phyloP scores from a whole-genome alignment of 306 rosid genomes.

The Hylodesmum podocarpum region DNA sequence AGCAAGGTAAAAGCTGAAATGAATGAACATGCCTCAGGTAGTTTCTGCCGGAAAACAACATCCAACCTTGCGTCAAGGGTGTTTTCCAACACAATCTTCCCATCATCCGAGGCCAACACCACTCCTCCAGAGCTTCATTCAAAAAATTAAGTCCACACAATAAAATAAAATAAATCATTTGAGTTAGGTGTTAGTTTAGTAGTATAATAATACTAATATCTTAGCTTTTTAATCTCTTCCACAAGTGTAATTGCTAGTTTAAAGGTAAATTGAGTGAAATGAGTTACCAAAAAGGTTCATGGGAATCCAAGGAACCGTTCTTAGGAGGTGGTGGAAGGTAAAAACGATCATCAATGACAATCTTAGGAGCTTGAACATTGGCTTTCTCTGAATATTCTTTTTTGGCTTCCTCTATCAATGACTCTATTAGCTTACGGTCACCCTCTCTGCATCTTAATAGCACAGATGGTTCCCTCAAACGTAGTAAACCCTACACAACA shows the following conservation, averaged over 20 bases:
- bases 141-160: background rate
- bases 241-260: too few relatives aligned
- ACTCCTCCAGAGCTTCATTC: conserved; percentile 59
- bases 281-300: conserved; percentile 52
- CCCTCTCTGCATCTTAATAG: conserved; percentile 59
- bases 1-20: background rate
- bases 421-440: conserved; percentile 51
- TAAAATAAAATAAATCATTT: background rate
- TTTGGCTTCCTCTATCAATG: conserved; percentile 53
- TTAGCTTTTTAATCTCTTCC: too few relatives aligned
- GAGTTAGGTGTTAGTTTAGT: background rate
- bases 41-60: conserved; percentile 55
- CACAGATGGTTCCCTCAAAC: conserved; percentile 56
- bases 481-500: conserved; percentile 45
- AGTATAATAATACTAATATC: background rate
- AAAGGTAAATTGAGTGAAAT: background rate
- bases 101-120: conserved; percentile 65
- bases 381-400: conserved; percentile 51
- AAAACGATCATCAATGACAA: conserved; percentile 47
- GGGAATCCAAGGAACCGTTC: conserved; percentile 26
- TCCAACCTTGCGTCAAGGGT: conserved; percentile 63
- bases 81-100: conserved; percentile 68
- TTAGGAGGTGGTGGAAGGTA: conserved; percentile 59
- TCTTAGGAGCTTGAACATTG: conserved; percentile 31
- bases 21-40: conserved; percentile 55